Conservation (phyloP, 805 yeast genomes). For the Citeromyces nyonsensis region DNA sequence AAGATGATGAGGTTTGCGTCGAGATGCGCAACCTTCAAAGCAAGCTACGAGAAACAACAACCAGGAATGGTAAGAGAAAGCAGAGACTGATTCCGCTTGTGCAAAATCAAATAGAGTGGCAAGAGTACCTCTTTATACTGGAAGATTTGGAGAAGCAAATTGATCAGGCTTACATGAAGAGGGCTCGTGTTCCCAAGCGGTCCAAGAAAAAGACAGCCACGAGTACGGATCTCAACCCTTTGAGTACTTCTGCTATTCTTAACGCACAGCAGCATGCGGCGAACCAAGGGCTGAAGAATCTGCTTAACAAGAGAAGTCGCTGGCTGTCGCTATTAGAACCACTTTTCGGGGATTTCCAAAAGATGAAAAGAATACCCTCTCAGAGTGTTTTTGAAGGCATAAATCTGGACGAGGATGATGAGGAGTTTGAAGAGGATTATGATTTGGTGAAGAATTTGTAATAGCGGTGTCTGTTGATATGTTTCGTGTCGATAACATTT, state of each 20-base stretch:
- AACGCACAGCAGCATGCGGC: constrained; percentile 13
- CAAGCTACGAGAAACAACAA: constrained; percentile 44
- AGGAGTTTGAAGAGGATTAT: constrained; percentile 5
- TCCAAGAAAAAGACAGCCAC: constrained; percentile 33
- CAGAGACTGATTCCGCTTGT: constrained; percentile 51
- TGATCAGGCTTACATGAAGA: constrained; percentile 80
- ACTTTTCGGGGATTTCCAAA: constrained; percentile 48
- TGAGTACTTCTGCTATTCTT: constrained; percentile 7
- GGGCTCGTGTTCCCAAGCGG: constrained; percentile 57
- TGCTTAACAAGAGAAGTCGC: constrained; percentile 71
- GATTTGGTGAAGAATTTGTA: constrained; percentile 3
- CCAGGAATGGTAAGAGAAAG: constrained; percentile 54
- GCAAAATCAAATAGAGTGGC: constrained; percentile 87
- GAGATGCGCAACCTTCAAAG: constrained; percentile 66
- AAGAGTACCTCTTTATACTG: constrained; percentile 76
- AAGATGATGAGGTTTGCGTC: constrained; percentile 87
- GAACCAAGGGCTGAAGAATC: constrained; percentile 42
- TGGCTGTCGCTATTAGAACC: constrained; percentile 91
- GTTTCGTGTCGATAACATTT: too few species aligned
- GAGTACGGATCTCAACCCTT: constrained; percentile 9
- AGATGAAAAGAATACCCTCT: constrained; percentile 65
- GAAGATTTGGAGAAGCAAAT: constrained; percentile 95
- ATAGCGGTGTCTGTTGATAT: too few species aligned
- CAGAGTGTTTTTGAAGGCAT: constrained; percentile 34
- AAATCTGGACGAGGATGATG: constrained; percentile 9